phyloP scores from a whole-genome alignment of 2,329 filamentous ascomycete genomes.

The Juglanconis oblonga region DNA sequence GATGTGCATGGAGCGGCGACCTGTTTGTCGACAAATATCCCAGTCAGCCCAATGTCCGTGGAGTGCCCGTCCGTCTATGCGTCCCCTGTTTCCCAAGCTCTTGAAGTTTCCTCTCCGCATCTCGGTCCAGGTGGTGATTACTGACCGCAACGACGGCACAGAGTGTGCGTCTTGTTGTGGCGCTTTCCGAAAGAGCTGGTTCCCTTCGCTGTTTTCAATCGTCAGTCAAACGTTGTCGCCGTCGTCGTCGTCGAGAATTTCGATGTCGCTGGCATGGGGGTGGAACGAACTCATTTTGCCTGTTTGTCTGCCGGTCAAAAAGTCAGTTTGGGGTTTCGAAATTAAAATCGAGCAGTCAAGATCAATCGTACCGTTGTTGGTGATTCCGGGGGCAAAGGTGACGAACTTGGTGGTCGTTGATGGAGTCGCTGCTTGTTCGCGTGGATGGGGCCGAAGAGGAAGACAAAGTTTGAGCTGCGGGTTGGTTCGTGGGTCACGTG shows the following conservation, averaged over 20 bases:
- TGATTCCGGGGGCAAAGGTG: constrained; percentile 14
- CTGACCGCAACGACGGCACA: constrained; percentile 98
- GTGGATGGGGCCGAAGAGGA: background rate
- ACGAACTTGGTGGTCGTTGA: constrained; percentile 17
- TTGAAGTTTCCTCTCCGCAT: constrained; percentile 1
- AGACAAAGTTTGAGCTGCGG: background rate
- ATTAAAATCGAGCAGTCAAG: background rate
- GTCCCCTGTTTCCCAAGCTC: background rate
- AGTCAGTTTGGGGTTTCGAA: constrained; percentile 18
- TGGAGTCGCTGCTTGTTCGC: constrained; percentile 12
- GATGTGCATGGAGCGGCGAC: constrained; percentile 96
- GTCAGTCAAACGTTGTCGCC: constrained; percentile 19
- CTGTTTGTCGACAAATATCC: constrained; percentile 41
- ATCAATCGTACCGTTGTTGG: constrained; percentile 15
- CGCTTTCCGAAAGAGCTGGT: constrained; percentile 19
- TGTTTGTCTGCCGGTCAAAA: constrained; percentile 31
- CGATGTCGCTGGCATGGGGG: constrained; percentile 10
- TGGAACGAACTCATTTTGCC: constrained; percentile 57
- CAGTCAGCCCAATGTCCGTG: constrained; percentile 23
- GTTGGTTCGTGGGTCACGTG: background rate
- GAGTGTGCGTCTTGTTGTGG: constrained; percentile 69
- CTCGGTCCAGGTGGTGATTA: constrained; percentile 32
- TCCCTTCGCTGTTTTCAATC: constrained; percentile 18
- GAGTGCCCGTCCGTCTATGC: constrained; percentile 6
- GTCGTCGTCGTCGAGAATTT: constrained; percentile 8